Evolutionary conservation across 2,329 filamentous ascomycete species (phyloP), one percentile per base, ranked within the genome.

Genomic region (Fusarium proliferatum): DNA sequence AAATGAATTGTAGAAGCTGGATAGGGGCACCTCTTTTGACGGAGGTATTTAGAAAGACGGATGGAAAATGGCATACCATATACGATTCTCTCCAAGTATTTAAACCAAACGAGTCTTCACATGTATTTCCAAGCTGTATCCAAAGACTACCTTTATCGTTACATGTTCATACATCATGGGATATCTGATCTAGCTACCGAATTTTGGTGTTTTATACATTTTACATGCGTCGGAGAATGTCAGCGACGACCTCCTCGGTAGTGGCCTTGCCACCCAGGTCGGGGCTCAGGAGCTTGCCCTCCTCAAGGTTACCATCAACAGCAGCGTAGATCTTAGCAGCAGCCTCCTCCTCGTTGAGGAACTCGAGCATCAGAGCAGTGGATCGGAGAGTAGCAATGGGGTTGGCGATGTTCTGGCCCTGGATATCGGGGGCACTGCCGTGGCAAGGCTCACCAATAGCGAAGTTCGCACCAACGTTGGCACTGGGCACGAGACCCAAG

Each of bases 401-500:
- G 85, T 99, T 99, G 76, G 96, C 95, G 80, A 99, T 96, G 74
- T 92, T 91, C 87, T 93, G 88, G 76, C 96, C 96, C 89, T 95
- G 92, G 74, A 99, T 99, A 81, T 99, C 96, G 10, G 96, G 96
- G 36, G 96, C 96, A 79, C 92, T 95, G 53, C 96, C 96, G 84
- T 99, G 96, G 87, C 96, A 98, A 61, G 96, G 96, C 90, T 99
- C 96, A 74, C 96, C 96, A 79, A 99, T 98, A 76, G 94, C 96
- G 81, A 98, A 98, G 48, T 89, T 89, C 82, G 97, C 94, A 74
- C 96, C 95, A 16, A 99, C 96, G 82, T 99, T 99, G 76, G 96
- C 96, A 77, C 91, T 94, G 51, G 96, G 96, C 2, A 99, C 96
- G 43, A 99, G 91, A 75, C 96, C 96, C 42, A 99, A 87, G 62